These are phyloP conservation scores for Hemileia vastatrix DNA, from an alignment of 1,284 basidiomycete species.

Conservation along the genomic window DNA sequence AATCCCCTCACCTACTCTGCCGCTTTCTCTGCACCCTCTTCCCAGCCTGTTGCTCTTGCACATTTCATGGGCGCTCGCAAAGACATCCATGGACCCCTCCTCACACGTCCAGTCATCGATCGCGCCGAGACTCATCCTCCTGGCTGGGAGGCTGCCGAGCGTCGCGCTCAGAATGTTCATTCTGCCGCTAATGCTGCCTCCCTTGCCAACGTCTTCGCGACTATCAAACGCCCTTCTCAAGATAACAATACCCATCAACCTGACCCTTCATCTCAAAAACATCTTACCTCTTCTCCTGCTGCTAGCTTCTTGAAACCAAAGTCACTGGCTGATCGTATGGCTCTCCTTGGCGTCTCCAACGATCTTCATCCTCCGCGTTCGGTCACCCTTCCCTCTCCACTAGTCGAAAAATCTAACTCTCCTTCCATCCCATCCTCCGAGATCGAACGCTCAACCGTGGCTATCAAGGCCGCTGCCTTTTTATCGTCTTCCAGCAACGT, in stretches of 20 bases:
- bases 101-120: conserved; percentile 12
- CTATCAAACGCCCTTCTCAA: conserved; percentile 4
- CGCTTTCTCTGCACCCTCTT: no score
- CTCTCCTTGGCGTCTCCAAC: conserved; percentile 11
- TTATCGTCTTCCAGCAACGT: no score
- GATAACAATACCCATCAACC: neutral
- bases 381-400: no score
- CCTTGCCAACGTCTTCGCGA: neutral
- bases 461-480: no score
- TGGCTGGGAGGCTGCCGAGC: conserved; percentile 16
- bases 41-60: conserved; percentile 15
- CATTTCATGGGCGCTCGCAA: conserved; percentile 22
- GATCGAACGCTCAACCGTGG: no score
- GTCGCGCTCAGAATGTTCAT: neutral
- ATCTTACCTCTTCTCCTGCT: neutral
- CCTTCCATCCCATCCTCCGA: neutral
- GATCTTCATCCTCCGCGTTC: conserved; percentile 4
- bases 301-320: conserved; percentile 17
- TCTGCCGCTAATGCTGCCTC: conserved; percentile 7
- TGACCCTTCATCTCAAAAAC: neutral
- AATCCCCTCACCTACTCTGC: no score
- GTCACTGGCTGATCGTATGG: conserved; percentile 18
- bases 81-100: conserved; percentile 11
- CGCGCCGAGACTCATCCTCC: conserved; percentile 12
- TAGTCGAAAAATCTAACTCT: no score